Base-by-base conservation (phyloP, 345 rosid genomes). In the Sonneratia alba region DNA sequence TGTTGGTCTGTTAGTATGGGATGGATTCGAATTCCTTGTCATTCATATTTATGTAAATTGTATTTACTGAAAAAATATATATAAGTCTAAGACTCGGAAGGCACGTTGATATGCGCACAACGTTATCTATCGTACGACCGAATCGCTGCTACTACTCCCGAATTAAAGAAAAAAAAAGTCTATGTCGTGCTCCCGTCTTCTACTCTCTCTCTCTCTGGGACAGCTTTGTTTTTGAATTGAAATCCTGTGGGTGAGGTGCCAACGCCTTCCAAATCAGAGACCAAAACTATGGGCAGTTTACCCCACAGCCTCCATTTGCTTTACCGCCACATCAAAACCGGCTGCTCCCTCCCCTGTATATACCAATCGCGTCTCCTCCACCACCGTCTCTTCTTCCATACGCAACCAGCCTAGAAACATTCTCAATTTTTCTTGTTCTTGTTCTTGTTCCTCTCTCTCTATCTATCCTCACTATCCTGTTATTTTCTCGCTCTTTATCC, bases 271-370 rank as follows among this genome's bases (percentile, higher is more conserved):
- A 11, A 47, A 34, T 62, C 63, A 38, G 43, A 9, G 27, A 3
- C 18, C 77, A 80, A 86, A 86, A 85, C 93, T 83, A 81, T 84
- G 91, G 91, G 93, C 87, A 80, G 85, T 82, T 77, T 81, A 59
- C 62, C 71, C 75, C 71, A 72, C 73, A 70, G 73, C 71, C 64
- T 15, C 65, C 66, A 72, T 3, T 74, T 65, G 36, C 74, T 36
- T 59, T 32, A 69, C 32, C 55, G 13, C 55, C 69, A 19, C 63
- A 66, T n/a, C 71, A 87, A 88, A 88, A 86, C 91, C 86, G 69
- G 77, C 80, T 76, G 84, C 91, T 82, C 72, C 51, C 45, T 62
- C 69, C 79, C 47, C 70, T 75, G 70, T 81, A 75, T 81, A 62
- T 14, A 16, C 66, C 72, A 21, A 49, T 40, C 49, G 24, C 73